Evolutionary conservation across 2,329 filamentous ascomycete genomes (phyloP).

Genomic region (Beauveria sp.): DNA sequence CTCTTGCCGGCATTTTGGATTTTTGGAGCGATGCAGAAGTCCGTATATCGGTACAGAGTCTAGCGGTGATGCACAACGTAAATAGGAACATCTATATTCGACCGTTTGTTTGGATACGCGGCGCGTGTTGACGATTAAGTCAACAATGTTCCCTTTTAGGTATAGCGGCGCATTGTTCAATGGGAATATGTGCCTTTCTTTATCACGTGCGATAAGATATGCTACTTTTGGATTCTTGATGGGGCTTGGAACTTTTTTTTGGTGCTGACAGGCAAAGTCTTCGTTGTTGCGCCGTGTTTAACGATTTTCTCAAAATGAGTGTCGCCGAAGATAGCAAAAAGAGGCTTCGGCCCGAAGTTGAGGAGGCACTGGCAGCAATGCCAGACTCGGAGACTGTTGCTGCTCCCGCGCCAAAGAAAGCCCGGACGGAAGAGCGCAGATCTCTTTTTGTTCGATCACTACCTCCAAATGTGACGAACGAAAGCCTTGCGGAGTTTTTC

Average conservation of each 20-base stretch:
- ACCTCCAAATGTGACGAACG: conserved; percentile 68
- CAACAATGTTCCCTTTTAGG: conserved; percentile 26
- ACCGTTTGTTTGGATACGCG: conserved; percentile 12
- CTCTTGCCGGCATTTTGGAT: conserved; percentile 41
- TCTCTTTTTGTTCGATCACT: conserved; percentile 90
- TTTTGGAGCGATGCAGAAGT: neutral
- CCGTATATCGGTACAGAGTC: neutral
- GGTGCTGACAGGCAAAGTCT: neutral
- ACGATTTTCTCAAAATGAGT: conserved; percentile 19
- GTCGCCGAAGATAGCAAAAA: conserved; percentile 26
- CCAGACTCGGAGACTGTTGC: conserved; percentile 25
- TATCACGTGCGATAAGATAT: conserved; percentile 29
- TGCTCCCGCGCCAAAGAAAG: conserved; percentile 41
- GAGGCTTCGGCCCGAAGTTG: conserved; percentile 26
- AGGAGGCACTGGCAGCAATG: conserved; percentile 23
- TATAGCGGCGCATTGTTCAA: conserved; percentile 16
- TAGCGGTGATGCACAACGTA: conserved; percentile 2
- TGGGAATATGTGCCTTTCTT: conserved; percentile 13
- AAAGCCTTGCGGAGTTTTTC: conserved; percentile 79
- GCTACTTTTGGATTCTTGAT: neutral
- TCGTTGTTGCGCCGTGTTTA: neutral
- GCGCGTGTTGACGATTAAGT: conserved; percentile 15
- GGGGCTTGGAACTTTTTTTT: conserved; percentile 18
- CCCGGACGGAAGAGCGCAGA: conserved; percentile 51
- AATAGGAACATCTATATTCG: neutral